Conservation (phyloP, 768 basidiomycete genomes). For the Mycena latifolia region DNA sequence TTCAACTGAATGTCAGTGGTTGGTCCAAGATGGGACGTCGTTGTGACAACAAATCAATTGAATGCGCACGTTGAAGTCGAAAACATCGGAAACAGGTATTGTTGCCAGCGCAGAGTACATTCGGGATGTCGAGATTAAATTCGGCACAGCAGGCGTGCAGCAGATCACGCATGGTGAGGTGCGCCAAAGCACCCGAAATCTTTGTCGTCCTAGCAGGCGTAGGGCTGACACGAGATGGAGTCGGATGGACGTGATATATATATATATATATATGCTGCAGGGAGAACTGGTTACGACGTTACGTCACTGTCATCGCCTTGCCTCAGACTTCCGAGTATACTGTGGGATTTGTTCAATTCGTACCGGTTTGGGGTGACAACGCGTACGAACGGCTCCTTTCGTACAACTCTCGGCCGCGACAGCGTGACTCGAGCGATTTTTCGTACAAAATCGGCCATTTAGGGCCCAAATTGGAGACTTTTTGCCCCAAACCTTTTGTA, state of each 20-base stretch:
- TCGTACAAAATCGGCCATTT: no score
- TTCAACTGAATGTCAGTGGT: slow-evolving; percentile 13
- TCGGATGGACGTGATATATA: slow-evolving; percentile 5
- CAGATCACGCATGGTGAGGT: slow-evolving; percentile 6
- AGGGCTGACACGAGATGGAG: slow-evolving; percentile 9
- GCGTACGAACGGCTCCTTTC: no score
- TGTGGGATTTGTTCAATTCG: no score
- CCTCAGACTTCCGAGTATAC: no score
- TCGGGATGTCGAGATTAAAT: slow-evolving; percentile 18
- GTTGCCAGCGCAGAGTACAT: slow-evolving; percentile 17
- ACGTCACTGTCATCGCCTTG: slow-evolving; percentile 3
- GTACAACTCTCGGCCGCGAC: no score
- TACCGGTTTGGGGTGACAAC: no score
- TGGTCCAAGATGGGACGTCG: slow-evolving; percentile 17
- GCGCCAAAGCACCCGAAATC: neutral
- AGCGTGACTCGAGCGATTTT: no score
- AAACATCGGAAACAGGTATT: slow-evolving; percentile 16
- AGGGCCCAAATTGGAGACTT: no score
- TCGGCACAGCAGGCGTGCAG: slow-evolving; percentile 15
- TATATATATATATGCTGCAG: neutral
- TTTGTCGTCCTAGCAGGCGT: slow-evolving; percentile 2
- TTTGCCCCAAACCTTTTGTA: no score
- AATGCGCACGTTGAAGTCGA: slow-evolving; percentile 17
- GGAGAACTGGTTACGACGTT: slow-evolving; percentile 8
- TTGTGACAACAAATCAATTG: slow-evolving; percentile 22